These are phyloP conservation scores for Astrothelium subdiscretum DNA, from an alignment of 495 filamentous ascomycete species.

Conservation along the genomic window DNA sequence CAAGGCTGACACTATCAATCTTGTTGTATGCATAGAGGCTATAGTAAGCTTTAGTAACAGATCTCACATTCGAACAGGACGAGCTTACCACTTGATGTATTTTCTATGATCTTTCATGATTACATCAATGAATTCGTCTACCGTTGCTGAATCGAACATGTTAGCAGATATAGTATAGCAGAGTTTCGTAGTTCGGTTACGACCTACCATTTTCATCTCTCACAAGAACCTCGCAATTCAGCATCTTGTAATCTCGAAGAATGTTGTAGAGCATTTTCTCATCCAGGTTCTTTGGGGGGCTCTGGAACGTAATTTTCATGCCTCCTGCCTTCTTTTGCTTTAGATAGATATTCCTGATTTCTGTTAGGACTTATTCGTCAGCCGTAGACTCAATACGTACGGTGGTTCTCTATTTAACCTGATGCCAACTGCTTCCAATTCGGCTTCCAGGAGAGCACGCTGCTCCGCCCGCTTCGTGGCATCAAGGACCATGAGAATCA, in stretches of 20 bases:
- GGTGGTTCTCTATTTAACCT: slow-evolving; percentile 85
- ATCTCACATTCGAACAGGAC: background rate
- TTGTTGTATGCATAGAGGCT: slow-evolving; percentile 99
- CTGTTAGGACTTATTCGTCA: background rate
- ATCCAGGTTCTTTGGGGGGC: slow-evolving; percentile 78
- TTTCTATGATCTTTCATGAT: slow-evolving; percentile 98
- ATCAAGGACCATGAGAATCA: slow-evolving; percentile 94
- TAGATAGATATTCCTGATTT: slow-evolving; percentile 84
- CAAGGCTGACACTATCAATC: slow-evolving; percentile 88
- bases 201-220: slow-evolving; percentile 73
- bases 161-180: background rate
- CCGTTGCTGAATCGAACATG: slow-evolving; percentile 47
- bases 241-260: slow-evolving; percentile 93
- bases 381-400: slow-evolving; percentile 36
- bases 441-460: slow-evolving; percentile 74
- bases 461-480: slow-evolving; percentile 97
- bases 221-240: slow-evolving; percentile 93
- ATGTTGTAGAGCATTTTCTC: slow-evolving; percentile 98
- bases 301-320: slow-evolving; percentile 94
- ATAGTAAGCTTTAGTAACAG: slow-evolving; percentile 11
- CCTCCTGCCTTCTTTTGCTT: slow-evolving; percentile 94
- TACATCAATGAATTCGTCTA: slow-evolving; percentile 98
- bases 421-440: slow-evolving; percentile 95
- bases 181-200: background rate
- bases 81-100: slow-evolving; percentile 69